Conservation (phyloP, 192 early-diverging fungal species). For the Dissophora ornata region DNA sequence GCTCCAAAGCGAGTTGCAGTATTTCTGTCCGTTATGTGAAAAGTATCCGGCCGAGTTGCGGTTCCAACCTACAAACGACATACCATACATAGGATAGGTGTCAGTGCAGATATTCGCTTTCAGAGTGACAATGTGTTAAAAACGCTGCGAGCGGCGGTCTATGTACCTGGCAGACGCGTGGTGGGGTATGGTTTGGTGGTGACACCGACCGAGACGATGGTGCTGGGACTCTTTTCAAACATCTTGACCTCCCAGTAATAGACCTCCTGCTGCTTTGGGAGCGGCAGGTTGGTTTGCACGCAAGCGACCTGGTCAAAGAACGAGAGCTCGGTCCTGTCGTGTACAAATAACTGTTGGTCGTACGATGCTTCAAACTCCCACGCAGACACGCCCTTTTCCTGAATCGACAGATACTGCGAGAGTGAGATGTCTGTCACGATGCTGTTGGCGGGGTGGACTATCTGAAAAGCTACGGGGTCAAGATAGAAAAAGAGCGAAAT, state of each 20-base stretch:
- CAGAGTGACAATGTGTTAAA: no score
- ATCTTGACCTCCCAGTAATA: constrained; percentile 89
- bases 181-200: constrained; percentile 80
- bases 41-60: constrained; percentile 79
- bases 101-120: no score
- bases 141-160: constrained; percentile 29
- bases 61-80: constrained; percentile 71
- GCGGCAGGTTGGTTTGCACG: constrained; percentile 83
- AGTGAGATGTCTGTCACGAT: constrained; percentile 80
- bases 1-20: constrained; percentile 76
- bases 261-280: constrained; percentile 82
- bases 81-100: no score
- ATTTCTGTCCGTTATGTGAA: constrained; percentile 72
- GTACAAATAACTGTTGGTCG: constrained; percentile 70
- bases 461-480: constrained; percentile 68
- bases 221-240: constrained; percentile 76
- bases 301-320: constrained; percentile 78
- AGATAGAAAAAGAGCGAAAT: background rate
- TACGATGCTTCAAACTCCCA: constrained; percentile 83
- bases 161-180: constrained; percentile 72
- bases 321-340: constrained; percentile 78
- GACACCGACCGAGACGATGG: constrained; percentile 77
- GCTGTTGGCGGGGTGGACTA: constrained; percentile 77
- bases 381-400: constrained; percentile 84
- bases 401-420: constrained; percentile 79